Evolutionary conservation across 2,329 filamentous ascomycete genomes (phyloP).

Genomic region (Chaetomiaceae sp.): DNA sequence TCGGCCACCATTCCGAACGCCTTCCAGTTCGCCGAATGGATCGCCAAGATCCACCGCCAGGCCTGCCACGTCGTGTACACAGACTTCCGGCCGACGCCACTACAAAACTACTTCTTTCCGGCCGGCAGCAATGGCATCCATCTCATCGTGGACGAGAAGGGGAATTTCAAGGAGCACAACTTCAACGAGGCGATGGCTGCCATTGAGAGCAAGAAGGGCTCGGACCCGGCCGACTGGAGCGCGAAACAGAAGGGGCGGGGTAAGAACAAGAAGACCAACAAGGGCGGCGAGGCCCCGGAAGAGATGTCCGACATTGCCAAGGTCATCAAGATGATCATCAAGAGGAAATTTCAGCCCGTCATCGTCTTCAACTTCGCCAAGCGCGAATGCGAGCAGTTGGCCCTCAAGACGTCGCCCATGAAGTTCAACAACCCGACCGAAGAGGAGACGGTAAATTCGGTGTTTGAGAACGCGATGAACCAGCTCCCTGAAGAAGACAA

Average conservation of each 20-base stretch:
- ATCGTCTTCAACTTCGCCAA: slow-evolving; percentile 99
- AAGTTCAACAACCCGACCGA: slow-evolving; percentile 96
- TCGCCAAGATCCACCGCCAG: slow-evolving; percentile 94
- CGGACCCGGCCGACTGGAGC: slow-evolving; percentile 71
- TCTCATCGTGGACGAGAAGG: slow-evolving; percentile 93
- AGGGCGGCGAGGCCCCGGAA: slow-evolving; percentile 66
- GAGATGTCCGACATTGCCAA: slow-evolving; percentile 82
- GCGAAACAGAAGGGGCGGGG: slow-evolving; percentile 80
- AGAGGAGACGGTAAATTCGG: slow-evolving; percentile 87
- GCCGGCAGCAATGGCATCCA: slow-evolving; percentile 88
- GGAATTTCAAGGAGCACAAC: slow-evolving; percentile 91
- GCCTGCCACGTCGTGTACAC: slow-evolving; percentile 99
- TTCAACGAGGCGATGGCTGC: slow-evolving; percentile 93
- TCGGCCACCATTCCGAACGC: slow-evolving; percentile 98
- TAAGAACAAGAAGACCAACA: slow-evolving; percentile 87
- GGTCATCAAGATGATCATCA: slow-evolving; percentile 98
- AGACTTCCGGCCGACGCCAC: slow-evolving; percentile 90
- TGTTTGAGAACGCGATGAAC: slow-evolving; percentile 89
- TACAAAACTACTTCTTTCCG: slow-evolving; percentile 98
- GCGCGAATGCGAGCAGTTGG: slow-evolving; percentile 86
- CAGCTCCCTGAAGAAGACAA: slow-evolving; percentile 89
- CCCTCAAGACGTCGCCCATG: slow-evolving; percentile 76
- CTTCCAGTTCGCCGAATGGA: slow-evolving; percentile 99
- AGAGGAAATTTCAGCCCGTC: slow-evolving; percentile 93
- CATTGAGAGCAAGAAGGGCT: slow-evolving; percentile 81